Percentiles rank a stretch among this genome's conserved stretches.
These are phyloP conservation scores for Boletus huronensis DNA, from an alignment of 768 basidiomycete species.

Conservation along the genomic window DNA sequence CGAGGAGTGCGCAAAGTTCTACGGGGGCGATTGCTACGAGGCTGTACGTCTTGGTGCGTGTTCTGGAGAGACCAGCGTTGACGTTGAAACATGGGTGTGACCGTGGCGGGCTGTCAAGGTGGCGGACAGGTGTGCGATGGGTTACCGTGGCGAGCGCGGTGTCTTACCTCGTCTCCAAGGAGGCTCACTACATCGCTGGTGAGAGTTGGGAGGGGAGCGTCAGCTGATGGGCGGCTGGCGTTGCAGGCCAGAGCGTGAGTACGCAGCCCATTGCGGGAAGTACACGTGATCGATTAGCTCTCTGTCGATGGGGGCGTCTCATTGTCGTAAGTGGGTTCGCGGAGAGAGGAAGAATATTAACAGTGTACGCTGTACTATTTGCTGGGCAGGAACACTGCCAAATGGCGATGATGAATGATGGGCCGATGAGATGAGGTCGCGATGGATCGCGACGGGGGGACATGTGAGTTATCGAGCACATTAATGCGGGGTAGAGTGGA, in stretches of 20 bases:
- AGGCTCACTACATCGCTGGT: conserved; percentile 29
- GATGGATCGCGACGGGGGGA: conserved; percentile 22
- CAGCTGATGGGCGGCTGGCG: background rate
- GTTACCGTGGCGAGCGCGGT: conserved; percentile 25
- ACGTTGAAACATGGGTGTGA: background rate
- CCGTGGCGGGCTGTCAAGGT: background rate
- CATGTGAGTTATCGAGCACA: background rate
- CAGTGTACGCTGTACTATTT: background rate
- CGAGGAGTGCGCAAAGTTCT: background rate
- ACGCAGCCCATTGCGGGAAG: background rate
- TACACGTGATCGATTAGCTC: conserved; percentile 3
- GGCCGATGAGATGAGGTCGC: conserved; percentile 10
- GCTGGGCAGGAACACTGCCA: background rate
- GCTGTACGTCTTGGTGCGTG: background rate
- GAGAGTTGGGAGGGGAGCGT: background rate
- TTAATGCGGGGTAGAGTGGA: conserved; percentile 15
- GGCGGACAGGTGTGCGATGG: background rate
- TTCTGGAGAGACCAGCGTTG: background rate
- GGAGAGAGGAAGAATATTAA: background rate
- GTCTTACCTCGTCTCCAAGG: conserved; percentile 32
- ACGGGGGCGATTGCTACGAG: background rate
- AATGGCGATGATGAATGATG: conserved; percentile 1
- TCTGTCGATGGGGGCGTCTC: conserved; percentile 14
- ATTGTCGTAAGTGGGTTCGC: conserved; percentile 9
- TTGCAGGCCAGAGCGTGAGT: background rate